phyloP scores from a whole-genome alignment of 75 land plant genomes.

The Larix kaempferi region DNA sequence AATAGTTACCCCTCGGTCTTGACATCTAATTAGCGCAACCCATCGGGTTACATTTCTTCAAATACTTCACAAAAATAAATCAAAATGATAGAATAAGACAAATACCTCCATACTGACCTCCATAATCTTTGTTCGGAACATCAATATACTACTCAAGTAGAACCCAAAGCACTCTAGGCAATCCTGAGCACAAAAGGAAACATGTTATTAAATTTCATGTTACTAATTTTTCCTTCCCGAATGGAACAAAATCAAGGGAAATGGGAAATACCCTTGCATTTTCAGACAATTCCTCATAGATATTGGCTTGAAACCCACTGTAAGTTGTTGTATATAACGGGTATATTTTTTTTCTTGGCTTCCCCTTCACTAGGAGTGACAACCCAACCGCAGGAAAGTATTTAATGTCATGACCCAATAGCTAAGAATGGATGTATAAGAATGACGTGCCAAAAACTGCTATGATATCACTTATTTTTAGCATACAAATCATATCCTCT shows the following conservation, averaged over 20 bases:
- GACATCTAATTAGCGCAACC: no score
- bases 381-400: not conserved
- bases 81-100: no score
- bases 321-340: constrained; percentile 74
- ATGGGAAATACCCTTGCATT: constrained; percentile 59
- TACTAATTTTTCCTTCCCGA: not conserved
- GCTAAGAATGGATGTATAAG: no score
- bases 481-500: no score
- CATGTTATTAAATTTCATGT: not conserved
- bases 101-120: constrained; percentile 31
- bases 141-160: constrained; percentile 78
- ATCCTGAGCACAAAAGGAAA: constrained; percentile 23
- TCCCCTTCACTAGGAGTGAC: constrained; percentile 61
- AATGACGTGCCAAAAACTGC: no score
- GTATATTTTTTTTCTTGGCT: constrained; percentile 83
- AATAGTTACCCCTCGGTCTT: no score
- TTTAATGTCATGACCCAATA: no score
- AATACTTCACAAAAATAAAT: no score
- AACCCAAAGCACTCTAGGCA: constrained; percentile 85
- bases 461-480: no score
- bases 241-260: not conserved
- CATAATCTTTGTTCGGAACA: constrained; percentile 79
- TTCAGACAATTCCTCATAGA: constrained; percentile 67
- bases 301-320: constrained; percentile 75
- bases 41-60: no score